Conservation (phyloP, 805 yeast species). For the Sugiyamaella boreocaroliniensis region DNA sequence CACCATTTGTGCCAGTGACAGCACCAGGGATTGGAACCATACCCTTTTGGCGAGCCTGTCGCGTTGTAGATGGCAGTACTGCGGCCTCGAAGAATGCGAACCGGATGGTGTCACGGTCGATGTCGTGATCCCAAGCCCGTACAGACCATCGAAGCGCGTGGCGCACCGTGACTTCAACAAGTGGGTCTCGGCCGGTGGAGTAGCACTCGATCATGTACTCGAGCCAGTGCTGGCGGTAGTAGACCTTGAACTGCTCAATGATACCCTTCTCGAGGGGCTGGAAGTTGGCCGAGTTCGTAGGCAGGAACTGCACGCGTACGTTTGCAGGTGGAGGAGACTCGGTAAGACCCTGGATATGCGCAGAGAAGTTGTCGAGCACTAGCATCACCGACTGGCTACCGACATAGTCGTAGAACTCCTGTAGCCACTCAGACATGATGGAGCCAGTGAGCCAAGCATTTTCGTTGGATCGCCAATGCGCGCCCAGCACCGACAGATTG, state of each 20-base stretch:
- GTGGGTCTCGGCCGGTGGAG: conserved; percentile 6
- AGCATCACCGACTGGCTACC: conserved; percentile 3
- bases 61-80: background rate
- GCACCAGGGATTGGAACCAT: background rate
- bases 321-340: conserved; percentile 8
- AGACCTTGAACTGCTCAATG: conserved; percentile 7
- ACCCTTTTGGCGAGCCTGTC: background rate
- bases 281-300: conserved; percentile 6
- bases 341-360: conserved; percentile 9
- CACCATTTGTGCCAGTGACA: background rate
- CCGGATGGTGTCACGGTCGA: background rate
- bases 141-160: conserved; percentile 2
- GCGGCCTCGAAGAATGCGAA: conserved; percentile 6
- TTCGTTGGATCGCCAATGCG: conserved; percentile 8
- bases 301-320: conserved; percentile 7
- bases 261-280: conserved; percentile 10
- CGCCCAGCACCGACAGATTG: background rate
- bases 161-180: conserved; percentile 2
- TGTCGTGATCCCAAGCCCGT: conserved; percentile 8
- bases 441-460: conserved; percentile 9
- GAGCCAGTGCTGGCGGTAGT: conserved; percentile 7
- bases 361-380: conserved; percentile 7
- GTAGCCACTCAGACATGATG: conserved; percentile 9
- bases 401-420: conserved; percentile 8
- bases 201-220: conserved; percentile 3